Evolutionary conservation across 2,329 filamentous ascomycete species (phyloP), one percentile per base, ranked within the genome.

Genomic region (Neospermospora avenae): DNA sequence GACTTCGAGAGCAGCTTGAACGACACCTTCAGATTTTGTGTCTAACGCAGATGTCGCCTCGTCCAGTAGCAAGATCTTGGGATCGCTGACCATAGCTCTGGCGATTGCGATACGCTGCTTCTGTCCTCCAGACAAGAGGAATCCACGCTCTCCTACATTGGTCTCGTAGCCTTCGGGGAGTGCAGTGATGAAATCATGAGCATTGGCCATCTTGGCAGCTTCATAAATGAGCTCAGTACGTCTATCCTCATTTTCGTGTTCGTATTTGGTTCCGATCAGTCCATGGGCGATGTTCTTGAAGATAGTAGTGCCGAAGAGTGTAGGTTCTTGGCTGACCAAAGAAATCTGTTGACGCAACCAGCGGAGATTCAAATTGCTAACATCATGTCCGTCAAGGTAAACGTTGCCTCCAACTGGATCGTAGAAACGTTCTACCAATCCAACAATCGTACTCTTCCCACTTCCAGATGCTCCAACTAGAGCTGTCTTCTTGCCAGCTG

Each of bases 51-150:
- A 95, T 0, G 95, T 99, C 4, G 95, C 95, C 74, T 99, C 95
- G 66, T 99, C 95, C 4, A 99, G 86, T 0, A 99, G 82, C 1
- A 99, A 81, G 69, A 99, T 87, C 77, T 93, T 96, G 0, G 93
- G 93, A 68, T 97, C 90, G 18, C 89, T 93, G 31, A 97, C 91
- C 59, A 97, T 84, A 41, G 93, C 93, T 70, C 92, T 83, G 7
- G 93, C 92, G 74, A 98, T 97, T 13, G 93, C 93, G 71, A 98
- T 96, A 68, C 95, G 90, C 76, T 98, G 95, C 75, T 97, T 96
- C 76, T 99, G 95, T 37, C 95, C 95, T 73, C 95, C 95, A 58
- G 91, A 96, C 8, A 99, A 81, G 55, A 97, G 77, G 72, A 96
- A 96, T 10, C 95, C 95, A 64, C 93, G 88, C 74, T 98, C 92